Percentiles rank a stretch among this genome's conserved stretches.
phyloP scores from a whole-genome alignment of 345 rosid genomes.

The Populus alba region DNA sequence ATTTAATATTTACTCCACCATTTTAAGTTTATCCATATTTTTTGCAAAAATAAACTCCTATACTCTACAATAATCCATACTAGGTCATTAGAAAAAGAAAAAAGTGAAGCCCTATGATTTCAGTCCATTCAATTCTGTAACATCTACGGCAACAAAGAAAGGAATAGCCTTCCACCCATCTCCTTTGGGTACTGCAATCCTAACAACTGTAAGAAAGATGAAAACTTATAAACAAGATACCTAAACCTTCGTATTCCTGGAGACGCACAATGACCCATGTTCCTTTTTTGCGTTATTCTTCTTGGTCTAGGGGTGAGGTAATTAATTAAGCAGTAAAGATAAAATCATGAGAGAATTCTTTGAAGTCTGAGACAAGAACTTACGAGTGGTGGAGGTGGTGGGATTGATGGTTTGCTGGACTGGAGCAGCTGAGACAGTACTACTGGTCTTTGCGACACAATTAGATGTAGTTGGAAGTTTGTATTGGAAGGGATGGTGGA shows the following conservation, averaged over 20 bases:
- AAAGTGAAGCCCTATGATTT: background rate
- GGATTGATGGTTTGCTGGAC: constrained; percentile 14
- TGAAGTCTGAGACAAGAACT: constrained; percentile 2
- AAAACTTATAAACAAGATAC: background rate
- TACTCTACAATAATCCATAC: background rate
- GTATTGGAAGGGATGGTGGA: background rate
- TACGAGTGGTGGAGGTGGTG: constrained; percentile 14
- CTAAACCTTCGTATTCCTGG: background rate
- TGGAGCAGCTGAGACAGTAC: constrained; percentile 16
- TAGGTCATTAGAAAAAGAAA: too few species aligned
- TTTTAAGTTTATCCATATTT: too few species aligned
- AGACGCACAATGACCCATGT: background rate
- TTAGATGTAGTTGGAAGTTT: background rate
- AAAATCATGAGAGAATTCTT: background rate
- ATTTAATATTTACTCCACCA: too few species aligned
- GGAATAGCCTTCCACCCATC: too few species aligned
- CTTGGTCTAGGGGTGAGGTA: background rate
- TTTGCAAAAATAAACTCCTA: background rate
- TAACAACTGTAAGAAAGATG: too few species aligned
- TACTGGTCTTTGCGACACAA: constrained; percentile 15
- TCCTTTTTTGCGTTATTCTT: too few species aligned
- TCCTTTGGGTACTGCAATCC: too few species aligned
- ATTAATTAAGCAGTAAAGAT: background rate
- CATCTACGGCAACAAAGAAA: too few species aligned
- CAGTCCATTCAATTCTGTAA: too few species aligned